These are phyloP conservation scores for Globisporangium camurandrum DNA, from an alignment of 352 stramenopile genomes.

Conservation along the genomic window DNA sequence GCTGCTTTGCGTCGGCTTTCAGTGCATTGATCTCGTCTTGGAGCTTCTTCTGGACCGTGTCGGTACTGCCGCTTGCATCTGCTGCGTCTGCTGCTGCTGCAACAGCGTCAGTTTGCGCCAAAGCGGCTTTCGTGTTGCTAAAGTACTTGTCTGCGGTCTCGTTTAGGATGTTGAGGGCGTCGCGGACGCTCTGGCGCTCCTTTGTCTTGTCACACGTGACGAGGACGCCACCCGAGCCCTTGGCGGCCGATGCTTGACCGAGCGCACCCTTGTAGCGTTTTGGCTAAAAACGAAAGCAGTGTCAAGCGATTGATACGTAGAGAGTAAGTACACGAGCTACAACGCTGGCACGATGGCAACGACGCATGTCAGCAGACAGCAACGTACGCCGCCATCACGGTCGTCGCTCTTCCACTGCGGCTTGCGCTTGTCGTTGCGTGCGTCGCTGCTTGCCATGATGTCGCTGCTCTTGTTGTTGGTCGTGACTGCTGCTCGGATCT, in stretches of 20 bases:
- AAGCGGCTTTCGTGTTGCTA: slow-evolving; percentile 12
- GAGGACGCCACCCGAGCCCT: slow-evolving; percentile 48
- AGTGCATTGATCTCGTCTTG: slow-evolving; percentile 61
- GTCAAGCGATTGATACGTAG: neutral
- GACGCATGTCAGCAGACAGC: neutral
- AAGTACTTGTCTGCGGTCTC: slow-evolving; percentile 63
- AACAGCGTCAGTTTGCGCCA: slow-evolving; percentile 16
- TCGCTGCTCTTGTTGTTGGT: neutral
- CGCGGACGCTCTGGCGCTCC: slow-evolving; percentile 60
- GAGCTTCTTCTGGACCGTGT: slow-evolving; percentile 59
- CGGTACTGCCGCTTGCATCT: slow-evolving; percentile 13
- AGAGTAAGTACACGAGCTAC: neutral
- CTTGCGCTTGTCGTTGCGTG: slow-evolving; percentile 37
- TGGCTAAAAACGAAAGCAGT: slow-evolving; percentile 9
- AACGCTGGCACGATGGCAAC: neutral
- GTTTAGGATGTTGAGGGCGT: slow-evolving; percentile 72
- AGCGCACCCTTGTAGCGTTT: slow-evolving; percentile 61
- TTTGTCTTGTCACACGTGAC: slow-evolving; percentile 76
- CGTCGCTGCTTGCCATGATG: slow-evolving; percentile 22
- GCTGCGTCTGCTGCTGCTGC: slow-evolving; percentile 13
- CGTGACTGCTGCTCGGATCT: neutral
- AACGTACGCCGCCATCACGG: slow-evolving; percentile 3
- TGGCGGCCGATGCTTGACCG: slow-evolving; percentile 38
- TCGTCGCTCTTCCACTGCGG: slow-evolving; percentile 41
- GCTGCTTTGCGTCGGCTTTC: slow-evolving; percentile 43